These are phyloP conservation scores for Purpureocillium lavendulum DNA, from an alignment of 2,329 filamentous ascomycete genomes.

Conservation along the genomic window DNA sequence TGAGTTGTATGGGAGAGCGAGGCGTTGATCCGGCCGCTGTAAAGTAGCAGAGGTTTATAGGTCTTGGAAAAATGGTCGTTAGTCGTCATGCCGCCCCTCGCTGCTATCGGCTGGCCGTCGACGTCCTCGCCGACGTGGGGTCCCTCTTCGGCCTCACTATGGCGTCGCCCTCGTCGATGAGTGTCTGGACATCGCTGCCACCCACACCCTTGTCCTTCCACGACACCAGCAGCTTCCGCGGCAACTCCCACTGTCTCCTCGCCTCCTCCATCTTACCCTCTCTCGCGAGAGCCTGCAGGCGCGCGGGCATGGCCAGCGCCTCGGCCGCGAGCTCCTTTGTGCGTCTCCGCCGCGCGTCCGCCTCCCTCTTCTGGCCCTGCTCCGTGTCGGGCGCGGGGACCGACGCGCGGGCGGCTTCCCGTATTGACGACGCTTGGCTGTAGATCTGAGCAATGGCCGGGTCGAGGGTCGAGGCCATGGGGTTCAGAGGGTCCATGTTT, in stretches of 20 bases:
- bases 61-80: too few relatives aligned
- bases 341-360: constrained; percentile 23
- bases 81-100: neutral
- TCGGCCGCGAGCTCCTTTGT: constrained; percentile 52
- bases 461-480: constrained; percentile 64
- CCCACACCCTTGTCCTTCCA: constrained; percentile 50
- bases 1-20: constrained; percentile 1
- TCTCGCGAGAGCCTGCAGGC: constrained; percentile 47
- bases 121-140: constrained; percentile 7
- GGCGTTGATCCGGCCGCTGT: neutral
- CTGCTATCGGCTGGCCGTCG: constrained; percentile 8
- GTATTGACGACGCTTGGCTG: constrained; percentile 47
- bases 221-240: constrained; percentile 37
- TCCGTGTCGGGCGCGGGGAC: constrained; percentile 38
- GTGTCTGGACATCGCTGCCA: constrained; percentile 43
- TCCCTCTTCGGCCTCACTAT: constrained; percentile 24
- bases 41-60: neutral
- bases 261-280: constrained; percentile 56
- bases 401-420: constrained; percentile 38
- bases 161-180: constrained; percentile 47
- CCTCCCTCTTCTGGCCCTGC: constrained; percentile 23
- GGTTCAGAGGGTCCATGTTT: constrained; percentile 72
- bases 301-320: constrained; percentile 52
- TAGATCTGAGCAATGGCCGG: constrained; percentile 71
- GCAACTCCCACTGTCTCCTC: constrained; percentile 45